Percentiles rank a stretch among this genome's conserved stretches.
These are phyloP conservation scores for Coniochaeta sp. DNA, from an alignment of 2,329 filamentous ascomycete species.

Conservation along the genomic window DNA sequence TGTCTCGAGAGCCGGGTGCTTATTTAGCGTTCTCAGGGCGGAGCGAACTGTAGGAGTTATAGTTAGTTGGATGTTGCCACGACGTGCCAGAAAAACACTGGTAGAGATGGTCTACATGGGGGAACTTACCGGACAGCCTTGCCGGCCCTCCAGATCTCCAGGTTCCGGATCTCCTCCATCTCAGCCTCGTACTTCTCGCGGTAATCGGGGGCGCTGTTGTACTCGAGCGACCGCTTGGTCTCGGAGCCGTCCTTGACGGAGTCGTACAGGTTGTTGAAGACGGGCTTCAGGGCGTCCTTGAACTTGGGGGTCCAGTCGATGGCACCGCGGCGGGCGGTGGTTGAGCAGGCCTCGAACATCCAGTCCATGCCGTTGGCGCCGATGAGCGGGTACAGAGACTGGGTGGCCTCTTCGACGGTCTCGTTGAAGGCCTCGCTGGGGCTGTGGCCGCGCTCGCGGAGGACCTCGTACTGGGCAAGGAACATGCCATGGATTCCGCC, in stretches of 20 bases:
- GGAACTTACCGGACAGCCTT: constrained; percentile 78
- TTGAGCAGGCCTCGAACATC: constrained; percentile 99
- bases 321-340: constrained; percentile 93
- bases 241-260: constrained; percentile 85
- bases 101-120: background rate
- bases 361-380: constrained; percentile 99
- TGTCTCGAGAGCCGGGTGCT: constrained; percentile 12
- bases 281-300: constrained; percentile 97
- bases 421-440: constrained; percentile 99
- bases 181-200: constrained; percentile 95
- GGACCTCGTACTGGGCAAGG: constrained; percentile 99
- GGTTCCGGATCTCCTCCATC: constrained; percentile 94
- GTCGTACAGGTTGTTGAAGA: constrained; percentile 97
- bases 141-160: constrained; percentile 99
- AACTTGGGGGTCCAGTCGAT: constrained; percentile 97
- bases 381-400: constrained; percentile 96
- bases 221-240: constrained; percentile 94
- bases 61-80: background rate
- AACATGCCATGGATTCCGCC: constrained; percentile 99
- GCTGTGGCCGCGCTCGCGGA: constrained; percentile 95
- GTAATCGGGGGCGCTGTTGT: constrained; percentile 95
- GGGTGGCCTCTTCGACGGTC: constrained; percentile 99
- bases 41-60: constrained; percentile 46
- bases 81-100: background rate
- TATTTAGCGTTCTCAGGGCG: constrained; percentile 84